phyloP scores from a whole-genome alignment of 2,329 filamentous ascomycete genomes.

The Metarhizium sp. region DNA sequence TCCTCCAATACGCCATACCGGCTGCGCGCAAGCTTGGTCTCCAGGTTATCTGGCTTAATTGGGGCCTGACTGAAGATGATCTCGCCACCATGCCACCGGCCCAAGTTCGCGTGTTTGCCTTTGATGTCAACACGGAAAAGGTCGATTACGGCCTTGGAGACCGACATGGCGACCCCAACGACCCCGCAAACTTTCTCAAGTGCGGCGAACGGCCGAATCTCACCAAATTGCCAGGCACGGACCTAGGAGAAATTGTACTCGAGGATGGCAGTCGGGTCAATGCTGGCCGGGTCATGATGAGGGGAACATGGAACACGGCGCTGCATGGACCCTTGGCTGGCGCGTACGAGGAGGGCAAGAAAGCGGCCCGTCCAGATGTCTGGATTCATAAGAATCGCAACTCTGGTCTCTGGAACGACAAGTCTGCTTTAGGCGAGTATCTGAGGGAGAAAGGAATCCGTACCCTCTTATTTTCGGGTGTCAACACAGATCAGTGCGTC shows the following conservation, averaged over 20 bases:
- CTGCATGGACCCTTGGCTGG: background rate
- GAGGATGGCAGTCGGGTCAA: background rate
- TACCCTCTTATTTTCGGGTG: background rate
- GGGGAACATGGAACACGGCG: background rate
- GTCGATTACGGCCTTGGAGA: background rate
- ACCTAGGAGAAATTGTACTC: background rate
- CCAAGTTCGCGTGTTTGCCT: background rate
- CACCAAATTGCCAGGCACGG: background rate
- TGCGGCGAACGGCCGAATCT: background rate
- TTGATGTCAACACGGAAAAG: background rate
- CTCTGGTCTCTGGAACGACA: background rate
- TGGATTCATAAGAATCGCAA: background rate
- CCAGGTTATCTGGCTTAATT: constrained; percentile 3
- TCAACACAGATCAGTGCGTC: constrained; percentile 5
- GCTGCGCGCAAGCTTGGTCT: constrained; percentile 2
- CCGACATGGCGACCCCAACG: background rate
- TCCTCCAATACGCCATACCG: background rate
- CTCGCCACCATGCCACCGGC: background rate
- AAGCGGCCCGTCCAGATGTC: background rate
- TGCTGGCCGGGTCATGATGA: background rate
- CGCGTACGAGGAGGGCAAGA: background rate
- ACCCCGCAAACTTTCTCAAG: background rate
- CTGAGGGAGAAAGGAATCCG: background rate
- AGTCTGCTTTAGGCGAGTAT: background rate
- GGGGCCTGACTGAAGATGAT: constrained; percentile 1